phyloP scores from a whole-genome alignment of 352 stramenopile genomes.

The Pythium dissimile region DNA sequence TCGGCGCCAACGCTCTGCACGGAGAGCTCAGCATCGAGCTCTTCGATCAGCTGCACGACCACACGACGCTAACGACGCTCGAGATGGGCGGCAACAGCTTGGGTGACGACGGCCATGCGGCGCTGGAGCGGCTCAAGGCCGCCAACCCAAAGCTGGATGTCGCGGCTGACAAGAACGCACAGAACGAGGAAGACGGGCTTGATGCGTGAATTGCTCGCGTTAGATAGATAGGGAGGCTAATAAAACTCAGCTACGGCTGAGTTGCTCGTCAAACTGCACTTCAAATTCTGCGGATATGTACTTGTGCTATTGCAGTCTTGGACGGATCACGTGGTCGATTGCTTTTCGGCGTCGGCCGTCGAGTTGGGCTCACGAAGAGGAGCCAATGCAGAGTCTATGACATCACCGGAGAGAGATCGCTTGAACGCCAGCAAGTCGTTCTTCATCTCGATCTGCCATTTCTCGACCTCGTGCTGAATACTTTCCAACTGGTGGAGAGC shows the following conservation, averaged over 20 bases:
- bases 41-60: slow-evolving; percentile 59
- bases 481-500: slow-evolving; percentile 55
- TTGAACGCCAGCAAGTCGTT: slow-evolving; percentile 61
- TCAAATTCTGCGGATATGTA: too few species aligned
- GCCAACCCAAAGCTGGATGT: slow-evolving; percentile 65
- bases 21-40: slow-evolving; percentile 51
- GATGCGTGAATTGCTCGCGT: slow-evolving; percentile 1
- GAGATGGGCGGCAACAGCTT: slow-evolving; percentile 85
- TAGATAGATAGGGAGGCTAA: slow-evolving; percentile 1
- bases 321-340: neutral
- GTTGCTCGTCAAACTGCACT: too few species aligned
- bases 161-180: slow-evolving; percentile 74
- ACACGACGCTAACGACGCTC: slow-evolving; percentile 69
- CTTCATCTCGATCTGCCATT: slow-evolving; percentile 76
- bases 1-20: slow-evolving; percentile 73
- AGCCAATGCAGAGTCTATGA: slow-evolving; percentile 44
- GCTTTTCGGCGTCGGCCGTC: slow-evolving; percentile 3
- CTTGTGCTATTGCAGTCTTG: too few species aligned
- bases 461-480: slow-evolving; percentile 64
- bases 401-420: slow-evolving; percentile 44
- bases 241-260: slow-evolving; percentile 1
- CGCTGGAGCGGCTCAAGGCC: slow-evolving; percentile 54
- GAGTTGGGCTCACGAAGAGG: slow-evolving; percentile 35
- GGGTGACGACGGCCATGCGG: slow-evolving; percentile 54
- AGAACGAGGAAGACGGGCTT: slow-evolving; percentile 64